Evolutionary conservation across 2,329 filamentous ascomycete species (phyloP).

Genomic region (Microsporum canis): DNA sequence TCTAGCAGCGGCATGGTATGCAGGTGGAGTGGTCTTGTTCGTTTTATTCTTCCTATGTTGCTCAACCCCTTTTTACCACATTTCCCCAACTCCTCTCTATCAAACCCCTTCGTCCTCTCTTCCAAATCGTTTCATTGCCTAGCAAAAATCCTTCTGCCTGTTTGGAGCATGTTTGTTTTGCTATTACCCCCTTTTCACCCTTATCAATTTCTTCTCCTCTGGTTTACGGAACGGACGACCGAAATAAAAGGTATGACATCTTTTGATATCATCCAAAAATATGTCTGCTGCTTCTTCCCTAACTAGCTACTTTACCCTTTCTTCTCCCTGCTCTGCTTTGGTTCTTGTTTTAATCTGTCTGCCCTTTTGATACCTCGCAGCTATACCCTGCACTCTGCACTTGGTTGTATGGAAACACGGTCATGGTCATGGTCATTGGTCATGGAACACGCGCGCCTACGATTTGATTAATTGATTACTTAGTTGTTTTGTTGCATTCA

Average conservation of each 20-base stretch:
- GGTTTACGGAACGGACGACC: background rate
- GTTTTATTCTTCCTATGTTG: background rate
- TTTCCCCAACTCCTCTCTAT: background rate
- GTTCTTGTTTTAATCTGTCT: background rate
- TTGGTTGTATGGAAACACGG: background rate
- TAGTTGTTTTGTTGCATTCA: conserved; percentile 1
- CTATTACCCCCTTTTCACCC: background rate
- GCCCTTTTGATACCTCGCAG: background rate
- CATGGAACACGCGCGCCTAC: conserved; percentile 1
- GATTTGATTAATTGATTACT: background rate
- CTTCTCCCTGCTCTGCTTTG: background rate
- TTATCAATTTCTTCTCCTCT: background rate
- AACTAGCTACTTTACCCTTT: background rate
- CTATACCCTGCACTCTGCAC: background rate
- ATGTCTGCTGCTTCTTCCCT: background rate
- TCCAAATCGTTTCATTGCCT: background rate
- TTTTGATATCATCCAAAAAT: background rate
- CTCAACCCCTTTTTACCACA: no score
- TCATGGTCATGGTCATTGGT: conserved; percentile 3
- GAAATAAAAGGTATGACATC: background rate
- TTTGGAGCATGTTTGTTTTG: background rate
- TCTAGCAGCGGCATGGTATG: conserved; percentile 5
- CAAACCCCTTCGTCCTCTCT: background rate
- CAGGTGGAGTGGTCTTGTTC: conserved; percentile 4
- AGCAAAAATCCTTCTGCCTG: background rate